Percentiles rank a stretch among this genome's conserved stretches.
Conservation (phyloP, 768 basidiomycete genomes). For the Boletus coccyginus region DNA sequence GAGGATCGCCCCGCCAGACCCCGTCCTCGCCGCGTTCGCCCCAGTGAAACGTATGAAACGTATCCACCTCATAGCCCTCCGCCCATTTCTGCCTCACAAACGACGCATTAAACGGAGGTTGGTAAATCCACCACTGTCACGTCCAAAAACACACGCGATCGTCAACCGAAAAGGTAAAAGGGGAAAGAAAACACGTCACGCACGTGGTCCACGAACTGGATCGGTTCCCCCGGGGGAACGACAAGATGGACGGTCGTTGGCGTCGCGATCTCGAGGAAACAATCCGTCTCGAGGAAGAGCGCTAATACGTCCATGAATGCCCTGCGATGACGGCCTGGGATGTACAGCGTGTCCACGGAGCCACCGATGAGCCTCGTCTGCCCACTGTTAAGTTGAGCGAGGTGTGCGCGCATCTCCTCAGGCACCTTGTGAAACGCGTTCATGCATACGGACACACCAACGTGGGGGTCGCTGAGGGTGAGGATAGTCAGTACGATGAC, state of each 20-base stretch:
- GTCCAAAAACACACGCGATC: neutral
- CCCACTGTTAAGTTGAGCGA: conserved; percentile 35
- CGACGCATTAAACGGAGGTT: conserved; percentile 43
- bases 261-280: conserved; percentile 49
- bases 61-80: conserved; percentile 47
- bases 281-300: conserved; percentile 45
- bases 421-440: conserved; percentile 38
- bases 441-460: conserved; percentile 45
- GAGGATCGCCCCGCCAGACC: conserved; percentile 34
- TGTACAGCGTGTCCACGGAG: conserved; percentile 48
- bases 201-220: conserved; percentile 48
- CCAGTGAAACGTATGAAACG: conserved; percentile 53
- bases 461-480: conserved; percentile 38
- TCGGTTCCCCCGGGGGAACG: conserved; percentile 36
- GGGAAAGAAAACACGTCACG: conserved; percentile 6
- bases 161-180: neutral
- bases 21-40: conserved; percentile 37
- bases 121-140: conserved; percentile 45
- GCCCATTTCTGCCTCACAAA: conserved; percentile 48
- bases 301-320: conserved; percentile 42
- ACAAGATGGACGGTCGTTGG: conserved; percentile 46
- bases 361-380: conserved; percentile 44
- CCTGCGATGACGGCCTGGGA: conserved; percentile 40
- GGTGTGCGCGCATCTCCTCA: conserved; percentile 33
- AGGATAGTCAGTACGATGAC: neutral